Percentiles rank a stretch among this genome's conserved stretches.
phyloP scores from a whole-genome alignment of 257 asterid genomes.

The Capsicum baccatum region DNA sequence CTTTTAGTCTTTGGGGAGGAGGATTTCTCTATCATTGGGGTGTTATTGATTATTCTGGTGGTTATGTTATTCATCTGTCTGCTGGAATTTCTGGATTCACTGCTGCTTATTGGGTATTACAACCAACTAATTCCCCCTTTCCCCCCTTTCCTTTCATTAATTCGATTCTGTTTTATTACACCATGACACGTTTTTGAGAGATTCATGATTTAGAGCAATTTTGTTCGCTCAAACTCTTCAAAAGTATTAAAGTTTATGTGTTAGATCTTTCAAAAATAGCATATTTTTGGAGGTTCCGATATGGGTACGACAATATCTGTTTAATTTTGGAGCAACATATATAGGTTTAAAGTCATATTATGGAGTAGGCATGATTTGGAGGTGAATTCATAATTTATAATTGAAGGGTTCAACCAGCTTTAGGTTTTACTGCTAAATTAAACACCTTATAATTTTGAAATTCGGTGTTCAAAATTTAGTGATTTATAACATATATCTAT shows the following conservation, averaged over 20 bases:
- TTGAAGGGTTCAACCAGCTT: background rate
- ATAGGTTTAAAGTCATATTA: background rate
- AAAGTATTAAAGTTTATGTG: background rate
- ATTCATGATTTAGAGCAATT: background rate
- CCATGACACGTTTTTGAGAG: background rate
- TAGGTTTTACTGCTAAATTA: background rate
- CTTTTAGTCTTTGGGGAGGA: constrained; percentile 93
- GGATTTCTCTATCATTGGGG: constrained; percentile 94
- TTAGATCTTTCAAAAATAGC: background rate
- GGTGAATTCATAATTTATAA: background rate
- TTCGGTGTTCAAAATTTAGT: background rate
- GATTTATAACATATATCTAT: background rate
- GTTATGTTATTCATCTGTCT: constrained; percentile 84
- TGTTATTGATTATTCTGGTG: constrained; percentile 91
- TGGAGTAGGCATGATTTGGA: background rate
- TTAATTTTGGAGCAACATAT: too few species aligned
- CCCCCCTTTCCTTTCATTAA: background rate
- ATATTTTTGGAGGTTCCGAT: too few species aligned
- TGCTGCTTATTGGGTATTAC: constrained; percentile 83
- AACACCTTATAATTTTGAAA: background rate
- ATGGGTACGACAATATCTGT: too few species aligned
- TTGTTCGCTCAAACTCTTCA: background rate
- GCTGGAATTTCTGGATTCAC: constrained; percentile 96
- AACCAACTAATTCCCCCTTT: background rate
- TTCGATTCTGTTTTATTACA: background rate